Evolutionary conservation across 495 filamentous ascomycete genomes (phyloP).

Genomic region (Aspergillus egyptiacus): DNA sequence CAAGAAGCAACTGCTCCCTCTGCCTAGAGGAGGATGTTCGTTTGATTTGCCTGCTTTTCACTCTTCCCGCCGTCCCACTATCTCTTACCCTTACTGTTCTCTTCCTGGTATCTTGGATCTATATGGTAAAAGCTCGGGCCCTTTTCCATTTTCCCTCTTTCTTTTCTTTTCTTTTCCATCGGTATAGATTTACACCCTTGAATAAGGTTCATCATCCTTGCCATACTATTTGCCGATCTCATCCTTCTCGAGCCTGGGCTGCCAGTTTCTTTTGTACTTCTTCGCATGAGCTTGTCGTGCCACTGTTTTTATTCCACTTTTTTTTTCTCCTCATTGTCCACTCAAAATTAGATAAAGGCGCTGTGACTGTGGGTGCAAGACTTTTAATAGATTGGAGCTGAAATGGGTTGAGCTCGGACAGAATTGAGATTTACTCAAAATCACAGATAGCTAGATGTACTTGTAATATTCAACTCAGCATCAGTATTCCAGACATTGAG

Average conservation of each 20-base stretch:
- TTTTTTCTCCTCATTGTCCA: slow-evolving; percentile 1
- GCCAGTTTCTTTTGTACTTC: not conserved
- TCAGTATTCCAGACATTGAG: no score
- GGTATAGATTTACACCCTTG: slow-evolving; percentile 10
- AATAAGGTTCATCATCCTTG: slow-evolving; percentile 7
- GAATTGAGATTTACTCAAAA: not conserved
- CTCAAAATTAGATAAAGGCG: slow-evolving; percentile 14
- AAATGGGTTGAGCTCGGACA: slow-evolving; percentile 7
- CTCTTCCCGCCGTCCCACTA: slow-evolving; percentile 7
- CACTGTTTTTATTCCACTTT: not conserved
- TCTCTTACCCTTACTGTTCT: not conserved
- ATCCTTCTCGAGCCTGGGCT: not conserved
- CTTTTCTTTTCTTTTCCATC: slow-evolving; percentile 10
- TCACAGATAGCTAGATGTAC: slow-evolving; percentile 1
- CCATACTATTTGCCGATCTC: slow-evolving; percentile 1
- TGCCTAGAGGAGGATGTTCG: slow-evolving; percentile 24
- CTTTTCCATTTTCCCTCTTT: slow-evolving; percentile 1
- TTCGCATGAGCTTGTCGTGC: not conserved
- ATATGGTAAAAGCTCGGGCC: slow-evolving; percentile 17
- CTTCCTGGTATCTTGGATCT: slow-evolving; percentile 18
- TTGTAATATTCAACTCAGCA: no score
- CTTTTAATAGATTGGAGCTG: slow-evolving; percentile 19
- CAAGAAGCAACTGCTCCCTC: slow-evolving; percentile 26
- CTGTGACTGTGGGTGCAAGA: slow-evolving; percentile 13
- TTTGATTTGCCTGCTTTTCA: slow-evolving; percentile 4